Evolutionary conservation across 2,329 filamentous ascomycete species (phyloP).

Genomic region (Huntiella omanensis): DNA sequence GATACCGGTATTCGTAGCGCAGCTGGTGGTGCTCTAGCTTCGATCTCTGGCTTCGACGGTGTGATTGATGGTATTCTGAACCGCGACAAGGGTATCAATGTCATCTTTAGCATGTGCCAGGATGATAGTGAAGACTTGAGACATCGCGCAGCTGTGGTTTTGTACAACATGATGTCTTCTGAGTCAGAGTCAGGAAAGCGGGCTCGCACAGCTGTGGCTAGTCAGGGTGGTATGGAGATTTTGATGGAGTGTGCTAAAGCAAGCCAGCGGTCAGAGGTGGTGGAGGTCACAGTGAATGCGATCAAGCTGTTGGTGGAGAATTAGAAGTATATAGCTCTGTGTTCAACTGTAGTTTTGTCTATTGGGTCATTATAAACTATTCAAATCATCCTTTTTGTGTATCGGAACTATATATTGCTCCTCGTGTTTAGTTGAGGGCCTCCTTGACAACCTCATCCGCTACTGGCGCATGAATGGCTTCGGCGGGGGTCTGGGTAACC

Average conservation of each 20-base stretch:
- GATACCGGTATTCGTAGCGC: slow-evolving; percentile 63
- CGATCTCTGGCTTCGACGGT: slow-evolving; percentile 59
- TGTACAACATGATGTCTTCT: slow-evolving; percentile 52
- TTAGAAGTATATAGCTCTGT: too few species aligned
- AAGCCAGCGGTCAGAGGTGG: slow-evolving; percentile 47
- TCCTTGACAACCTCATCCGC: slow-evolving; percentile 13
- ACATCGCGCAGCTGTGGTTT: slow-evolving; percentile 55
- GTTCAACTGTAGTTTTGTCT: too few species aligned
- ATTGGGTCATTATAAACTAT: too few species aligned
- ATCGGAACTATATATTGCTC: not conserved
- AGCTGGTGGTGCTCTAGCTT: slow-evolving; percentile 74
- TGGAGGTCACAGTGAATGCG: slow-evolving; percentile 53
- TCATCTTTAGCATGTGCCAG: slow-evolving; percentile 62
- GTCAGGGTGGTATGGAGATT: slow-evolving; percentile 43
- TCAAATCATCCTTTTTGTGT: too few species aligned
- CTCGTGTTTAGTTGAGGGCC: not conserved
- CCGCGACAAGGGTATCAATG: slow-evolving; percentile 50
- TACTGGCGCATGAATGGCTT: not conserved
- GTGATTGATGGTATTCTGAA: slow-evolving; percentile 54
- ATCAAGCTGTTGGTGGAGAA: slow-evolving; percentile 45
- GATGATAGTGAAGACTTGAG: slow-evolving; percentile 53
- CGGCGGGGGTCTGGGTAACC: not conserved
- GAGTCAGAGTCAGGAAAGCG: slow-evolving; percentile 45
- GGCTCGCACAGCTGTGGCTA: slow-evolving; percentile 40
- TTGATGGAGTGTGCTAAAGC: slow-evolving; percentile 53